phyloP scores from a whole-genome alignment of 495 filamentous ascomycete genomes.

The Neurospora sp. region DNA sequence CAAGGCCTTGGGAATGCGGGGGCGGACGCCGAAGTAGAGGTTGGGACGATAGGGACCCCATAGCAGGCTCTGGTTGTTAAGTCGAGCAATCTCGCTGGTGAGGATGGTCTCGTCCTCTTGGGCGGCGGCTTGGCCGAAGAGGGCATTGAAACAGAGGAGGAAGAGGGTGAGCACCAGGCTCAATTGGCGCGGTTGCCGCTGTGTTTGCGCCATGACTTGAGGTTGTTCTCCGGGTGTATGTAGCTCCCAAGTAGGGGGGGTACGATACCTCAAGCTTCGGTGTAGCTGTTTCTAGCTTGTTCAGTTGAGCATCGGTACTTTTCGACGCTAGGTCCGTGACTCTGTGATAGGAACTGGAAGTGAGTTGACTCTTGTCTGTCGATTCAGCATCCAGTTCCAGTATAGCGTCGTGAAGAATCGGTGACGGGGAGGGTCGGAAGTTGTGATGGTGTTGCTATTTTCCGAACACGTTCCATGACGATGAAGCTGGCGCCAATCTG shows the following conservation, averaged over 20 bases:
- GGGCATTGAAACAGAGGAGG: slow-evolving; percentile 3
- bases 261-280: neutral
- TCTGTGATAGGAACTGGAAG: neutral
- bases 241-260: neutral
- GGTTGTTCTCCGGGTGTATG: neutral
- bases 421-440: neutral
- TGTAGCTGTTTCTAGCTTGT: neutral
- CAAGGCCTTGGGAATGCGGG: slow-evolving; percentile 77
- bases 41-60: slow-evolving; percentile 97
- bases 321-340: neutral
- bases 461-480: neutral
- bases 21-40: slow-evolving; percentile 88
- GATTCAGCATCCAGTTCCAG: neutral
- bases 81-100: slow-evolving; percentile 40
- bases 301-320: neutral
- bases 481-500: neutral
- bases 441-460: neutral
- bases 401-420: neutral
- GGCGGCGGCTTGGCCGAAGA: slow-evolving; percentile 3
- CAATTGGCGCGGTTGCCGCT: slow-evolving; percentile 10
- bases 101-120: slow-evolving; percentile 30
- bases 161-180: slow-evolving; percentile 7
- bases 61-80: slow-evolving; percentile 77
- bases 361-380: neutral
- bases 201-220: slow-evolving; percentile 9